Evolutionary conservation across 129 eudicot species (phyloP).

Genomic region (Scalesia atractyloides): DNA sequence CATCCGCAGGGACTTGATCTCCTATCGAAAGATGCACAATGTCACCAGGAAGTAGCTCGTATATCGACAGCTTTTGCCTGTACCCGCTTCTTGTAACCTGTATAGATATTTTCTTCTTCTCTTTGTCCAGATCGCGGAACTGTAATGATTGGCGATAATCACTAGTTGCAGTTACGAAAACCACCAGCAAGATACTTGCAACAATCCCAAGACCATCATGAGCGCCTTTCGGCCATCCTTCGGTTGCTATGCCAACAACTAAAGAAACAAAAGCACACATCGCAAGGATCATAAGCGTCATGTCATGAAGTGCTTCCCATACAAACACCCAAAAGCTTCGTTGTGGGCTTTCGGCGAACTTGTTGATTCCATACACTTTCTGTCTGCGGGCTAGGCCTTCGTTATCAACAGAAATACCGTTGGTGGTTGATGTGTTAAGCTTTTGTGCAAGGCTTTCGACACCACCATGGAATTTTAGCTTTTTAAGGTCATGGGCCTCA

Average conservation of each 20-base stretch:
- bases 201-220: slow-evolving; percentile 98
- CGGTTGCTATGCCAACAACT: slow-evolving; percentile 84
- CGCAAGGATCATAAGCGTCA: slow-evolving; percentile 96
- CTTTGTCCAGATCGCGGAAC: slow-evolving; percentile 88
- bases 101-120: slow-evolving; percentile 82
- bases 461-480: slow-evolving; percentile 83
- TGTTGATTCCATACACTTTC: slow-evolving; percentile 68
- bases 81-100: slow-evolving; percentile 88
- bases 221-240: slow-evolving; percentile 97
- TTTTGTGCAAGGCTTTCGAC: slow-evolving; percentile 62
- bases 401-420: slow-evolving; percentile 53
- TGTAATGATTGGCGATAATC: slow-evolving; percentile 96
- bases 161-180: slow-evolving; percentile 91
- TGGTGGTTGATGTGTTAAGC: slow-evolving; percentile 64
- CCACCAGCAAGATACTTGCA: slow-evolving; percentile 86
- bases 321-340: slow-evolving; percentile 93
- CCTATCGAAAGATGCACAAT: slow-evolving; percentile 89
- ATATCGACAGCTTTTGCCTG: slow-evolving; percentile 82
- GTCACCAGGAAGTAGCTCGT: slow-evolving; percentile 82
- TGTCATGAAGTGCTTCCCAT: slow-evolving; percentile 97
- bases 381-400: slow-evolving; percentile 51
- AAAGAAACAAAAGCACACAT: slow-evolving; percentile 89
- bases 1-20: slow-evolving; percentile 99
- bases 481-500: slow-evolving; percentile 87
- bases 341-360: slow-evolving; percentile 65